Evolutionary conservation across 805 yeast species (phyloP).

Genomic region (Metschnikowia arizonensis): DNA sequence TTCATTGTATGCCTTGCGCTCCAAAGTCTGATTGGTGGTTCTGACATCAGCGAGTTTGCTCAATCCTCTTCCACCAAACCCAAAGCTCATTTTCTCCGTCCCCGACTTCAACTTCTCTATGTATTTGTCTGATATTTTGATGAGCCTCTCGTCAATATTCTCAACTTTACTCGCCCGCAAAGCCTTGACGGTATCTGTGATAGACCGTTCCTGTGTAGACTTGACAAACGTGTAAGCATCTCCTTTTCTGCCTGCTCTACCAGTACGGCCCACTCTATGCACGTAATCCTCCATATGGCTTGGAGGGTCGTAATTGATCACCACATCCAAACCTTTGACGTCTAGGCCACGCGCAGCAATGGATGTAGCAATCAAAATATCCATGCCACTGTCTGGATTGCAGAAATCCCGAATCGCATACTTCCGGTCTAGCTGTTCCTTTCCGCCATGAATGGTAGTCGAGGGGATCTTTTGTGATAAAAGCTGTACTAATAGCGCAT

Average conservation of each 20-base stretch:
- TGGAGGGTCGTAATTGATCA: constrained; percentile 59
- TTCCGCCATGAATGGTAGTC: constrained; percentile 85
- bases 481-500: constrained; percentile 55
- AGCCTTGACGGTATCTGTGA: constrained; percentile 67
- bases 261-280: constrained; percentile 94
- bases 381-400: constrained; percentile 47
- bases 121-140: constrained; percentile 51
- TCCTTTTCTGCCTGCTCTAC: constrained; percentile 83
- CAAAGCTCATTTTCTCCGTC: constrained; percentile 58
- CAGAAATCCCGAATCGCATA: constrained; percentile 66
- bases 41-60: constrained; percentile 68
- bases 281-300: constrained; percentile 82
- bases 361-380: constrained; percentile 83
- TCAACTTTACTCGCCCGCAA: constrained; percentile 50
- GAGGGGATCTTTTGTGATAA: constrained; percentile 52
- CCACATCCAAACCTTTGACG: constrained; percentile 79
- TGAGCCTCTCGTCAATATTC: constrained; percentile 48
- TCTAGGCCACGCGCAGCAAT: constrained; percentile 94
- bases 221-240: constrained; percentile 54
- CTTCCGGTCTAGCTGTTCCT: constrained; percentile 79
- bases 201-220: constrained; percentile 56
- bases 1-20: constrained; percentile 44
- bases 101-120: constrained; percentile 62
- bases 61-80: constrained; percentile 92
- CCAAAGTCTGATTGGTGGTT: constrained; percentile 46